Percentiles rank a stretch among this genome's conserved stretches.
Conservation (phyloP, 192 early-diverging fungal species). For the Backusella psychrophila region DNA sequence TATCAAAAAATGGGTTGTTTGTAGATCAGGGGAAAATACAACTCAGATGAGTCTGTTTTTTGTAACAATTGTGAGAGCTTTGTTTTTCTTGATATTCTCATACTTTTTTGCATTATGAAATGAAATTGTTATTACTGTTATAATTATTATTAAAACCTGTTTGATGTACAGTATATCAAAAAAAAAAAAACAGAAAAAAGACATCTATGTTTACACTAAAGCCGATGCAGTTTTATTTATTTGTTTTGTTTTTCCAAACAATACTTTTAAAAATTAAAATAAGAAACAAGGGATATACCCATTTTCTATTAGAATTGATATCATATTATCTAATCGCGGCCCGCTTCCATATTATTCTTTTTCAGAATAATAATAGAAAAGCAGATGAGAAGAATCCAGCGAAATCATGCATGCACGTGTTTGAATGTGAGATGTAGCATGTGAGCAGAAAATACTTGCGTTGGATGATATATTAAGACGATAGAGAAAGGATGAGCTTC, state of each 20-base stretch:
- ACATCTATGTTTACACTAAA: neutral
- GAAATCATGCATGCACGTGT: conserved; percentile 1
- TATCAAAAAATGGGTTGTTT: neutral
- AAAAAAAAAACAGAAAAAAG: neutral
- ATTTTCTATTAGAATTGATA: neutral
- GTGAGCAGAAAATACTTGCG: neutral
- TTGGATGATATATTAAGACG: neutral
- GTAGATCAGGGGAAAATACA: neutral
- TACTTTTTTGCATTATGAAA: neutral
- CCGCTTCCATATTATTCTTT: neutral
- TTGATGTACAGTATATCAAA: neutral
- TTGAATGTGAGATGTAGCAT: neutral
- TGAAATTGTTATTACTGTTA: neutral
- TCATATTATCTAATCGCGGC: neutral
- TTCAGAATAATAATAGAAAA: neutral
- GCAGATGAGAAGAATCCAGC: conserved; percentile 2
- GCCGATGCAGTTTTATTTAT: neutral
- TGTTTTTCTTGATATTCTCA: neutral
- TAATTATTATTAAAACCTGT: neutral
- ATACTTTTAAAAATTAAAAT: neutral
- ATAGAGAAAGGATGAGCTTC: neutral
- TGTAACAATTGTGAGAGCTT: neutral
- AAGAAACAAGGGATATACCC: neutral
- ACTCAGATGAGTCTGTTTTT: conserved; percentile 1
- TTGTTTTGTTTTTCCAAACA: neutral